A percentile compares a stretch with the other conserved stretches of the same genome.
phyloP scores from a whole-genome alignment of 495 filamentous ascomycete species.

The Penicillium bovifimosum region DNA sequence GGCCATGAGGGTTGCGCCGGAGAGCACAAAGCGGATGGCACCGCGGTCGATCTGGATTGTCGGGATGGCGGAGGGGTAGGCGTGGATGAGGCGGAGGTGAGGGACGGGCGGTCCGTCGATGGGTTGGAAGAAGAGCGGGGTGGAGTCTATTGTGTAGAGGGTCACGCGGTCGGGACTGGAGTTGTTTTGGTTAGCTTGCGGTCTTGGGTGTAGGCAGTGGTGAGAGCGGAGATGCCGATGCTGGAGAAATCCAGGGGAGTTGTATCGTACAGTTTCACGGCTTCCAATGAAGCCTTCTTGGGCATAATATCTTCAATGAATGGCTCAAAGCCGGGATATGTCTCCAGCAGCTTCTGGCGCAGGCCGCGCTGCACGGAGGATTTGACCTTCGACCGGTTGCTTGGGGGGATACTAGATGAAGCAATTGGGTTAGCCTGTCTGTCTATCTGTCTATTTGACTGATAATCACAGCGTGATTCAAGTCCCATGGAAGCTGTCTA shows the following conservation, averaged over 20 bases:
- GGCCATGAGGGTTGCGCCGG: constrained; percentile 90
- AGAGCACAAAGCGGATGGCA: constrained; percentile 93
- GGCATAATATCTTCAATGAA: constrained; percentile 93
- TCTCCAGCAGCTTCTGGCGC: constrained; percentile 70
- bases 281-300: constrained; percentile 89
- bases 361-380: constrained; percentile 87
- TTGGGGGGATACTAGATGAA: constrained; percentile 59
- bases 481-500: not conserved
- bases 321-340: constrained; percentile 80
- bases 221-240: not conserved
- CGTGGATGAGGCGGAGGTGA: constrained; percentile 72
- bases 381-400: constrained; percentile 92
- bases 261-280: constrained; percentile 66
- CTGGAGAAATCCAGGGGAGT: not conserved
- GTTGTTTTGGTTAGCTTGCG: constrained; percentile 1
- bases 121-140: constrained; percentile 86
- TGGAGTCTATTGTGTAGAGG: constrained; percentile 73
- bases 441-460: too few species aligned
- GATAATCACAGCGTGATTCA: not conserved
- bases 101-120: constrained; percentile 69
- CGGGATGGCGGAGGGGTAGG: constrained; percentile 44
- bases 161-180: constrained; percentile 73
- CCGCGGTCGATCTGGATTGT: constrained; percentile 77
- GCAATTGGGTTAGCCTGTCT: constrained; percentile 12
- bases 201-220: not conserved